These are phyloP conservation scores for Salvia hispanica DNA, from an alignment of 257 asterid species.

Conservation along the genomic window DNA sequence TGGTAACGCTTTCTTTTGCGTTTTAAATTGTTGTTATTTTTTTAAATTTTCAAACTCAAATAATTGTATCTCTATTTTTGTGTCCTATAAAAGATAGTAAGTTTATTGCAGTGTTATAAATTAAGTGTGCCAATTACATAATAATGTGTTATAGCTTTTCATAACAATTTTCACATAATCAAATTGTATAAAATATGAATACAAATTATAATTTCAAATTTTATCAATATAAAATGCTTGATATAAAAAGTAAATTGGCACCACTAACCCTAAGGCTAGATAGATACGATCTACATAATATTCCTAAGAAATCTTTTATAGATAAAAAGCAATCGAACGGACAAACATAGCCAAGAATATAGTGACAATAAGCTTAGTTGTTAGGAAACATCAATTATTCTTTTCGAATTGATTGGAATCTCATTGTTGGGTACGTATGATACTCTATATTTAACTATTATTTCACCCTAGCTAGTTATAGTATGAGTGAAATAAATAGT, in stretches of 20 bases:
- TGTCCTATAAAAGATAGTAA: too few species aligned
- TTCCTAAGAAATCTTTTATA: conserved; percentile 15
- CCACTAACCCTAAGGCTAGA: neutral
- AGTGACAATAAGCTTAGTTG: conserved; percentile 21
- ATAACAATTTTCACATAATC: too few species aligned
- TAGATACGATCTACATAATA: conserved; percentile 12
- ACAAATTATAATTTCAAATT: too few species aligned
- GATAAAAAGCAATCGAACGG: conserved; percentile 22
- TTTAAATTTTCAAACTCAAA: too few species aligned
- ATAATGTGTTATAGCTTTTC: too few species aligned
- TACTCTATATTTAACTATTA: neutral
- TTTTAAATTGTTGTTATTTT: too few species aligned
- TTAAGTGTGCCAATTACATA: too few species aligned
- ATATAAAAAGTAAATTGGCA: neutral
- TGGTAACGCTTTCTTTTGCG: too few species aligned
- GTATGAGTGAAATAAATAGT: conserved; percentile 11
- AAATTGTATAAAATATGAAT: too few species aligned
- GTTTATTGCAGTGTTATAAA: too few species aligned
- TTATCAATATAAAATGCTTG: too few species aligned
- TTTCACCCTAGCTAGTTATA: conserved; percentile 12
- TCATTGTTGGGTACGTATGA: conserved; percentile 7
- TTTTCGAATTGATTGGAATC: conserved; percentile 21
- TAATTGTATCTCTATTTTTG: too few species aligned
- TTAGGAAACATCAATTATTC: conserved; percentile 35
- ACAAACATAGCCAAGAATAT: conserved; percentile 9